These are phyloP conservation scores for Coffea humblotiana DNA, from an alignment of 305 asterid genomes.

Conservation along the genomic window DNA sequence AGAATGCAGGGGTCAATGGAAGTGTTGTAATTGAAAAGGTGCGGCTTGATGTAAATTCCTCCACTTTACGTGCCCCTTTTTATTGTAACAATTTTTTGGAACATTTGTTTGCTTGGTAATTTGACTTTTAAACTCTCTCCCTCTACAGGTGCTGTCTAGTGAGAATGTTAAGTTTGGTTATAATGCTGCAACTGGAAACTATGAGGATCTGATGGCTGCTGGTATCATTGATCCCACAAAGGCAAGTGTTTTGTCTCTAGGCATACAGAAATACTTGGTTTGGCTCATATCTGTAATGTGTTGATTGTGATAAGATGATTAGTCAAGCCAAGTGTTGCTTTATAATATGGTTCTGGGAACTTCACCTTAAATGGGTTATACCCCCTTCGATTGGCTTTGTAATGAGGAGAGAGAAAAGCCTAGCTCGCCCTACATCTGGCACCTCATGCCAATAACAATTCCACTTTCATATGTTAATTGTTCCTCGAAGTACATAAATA, in stretches of 20 bases:
- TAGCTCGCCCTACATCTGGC: background rate
- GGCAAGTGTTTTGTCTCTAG: constrained; percentile 31
- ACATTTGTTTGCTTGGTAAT: background rate
- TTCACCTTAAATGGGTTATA: background rate
- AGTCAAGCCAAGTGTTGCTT: background rate
- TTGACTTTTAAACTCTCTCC: constrained; percentile 7
- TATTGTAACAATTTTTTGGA: background rate
- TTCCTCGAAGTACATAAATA: background rate
- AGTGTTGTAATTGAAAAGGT: constrained; percentile 75
- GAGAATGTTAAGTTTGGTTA: constrained; percentile 59
- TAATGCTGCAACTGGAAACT: constrained; percentile 63
- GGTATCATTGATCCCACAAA: constrained; percentile 74
- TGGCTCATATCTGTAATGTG: background rate
- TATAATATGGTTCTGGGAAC: background rate
- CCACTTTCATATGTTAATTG: background rate
- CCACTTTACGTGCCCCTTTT: background rate
- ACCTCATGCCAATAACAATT: background rate
- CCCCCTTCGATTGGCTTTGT: background rate
- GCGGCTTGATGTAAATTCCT: constrained; percentile 10
- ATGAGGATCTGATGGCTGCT: constrained; percentile 64
- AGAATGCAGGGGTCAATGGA: constrained; percentile 76
- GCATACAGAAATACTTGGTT: background rate
- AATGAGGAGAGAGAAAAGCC: background rate
- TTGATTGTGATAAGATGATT: background rate
- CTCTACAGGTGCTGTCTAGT: constrained; percentile 47